Base-by-base conservation (phyloP, 2,329 filamentous ascomycete genomes). In the Aureobasidium musti region DNA sequence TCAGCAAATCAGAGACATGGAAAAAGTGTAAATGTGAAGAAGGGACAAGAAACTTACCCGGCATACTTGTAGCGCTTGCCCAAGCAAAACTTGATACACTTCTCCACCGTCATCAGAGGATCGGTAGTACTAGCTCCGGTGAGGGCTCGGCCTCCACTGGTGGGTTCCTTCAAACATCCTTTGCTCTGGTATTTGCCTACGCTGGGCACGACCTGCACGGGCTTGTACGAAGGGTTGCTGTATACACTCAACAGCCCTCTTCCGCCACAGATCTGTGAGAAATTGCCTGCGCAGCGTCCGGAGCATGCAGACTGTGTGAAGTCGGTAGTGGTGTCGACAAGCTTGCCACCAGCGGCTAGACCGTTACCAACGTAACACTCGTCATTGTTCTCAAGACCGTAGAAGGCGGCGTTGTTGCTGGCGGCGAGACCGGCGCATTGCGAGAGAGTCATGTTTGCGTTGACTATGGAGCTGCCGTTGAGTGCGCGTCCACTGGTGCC, bases 341-440 rank as follows among this genome's bases (percentile, higher is more conserved):
- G 5, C 13, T 33, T 41, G 35, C 26, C 17, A 14, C 50, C 45
- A 8, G 53, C 49, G 7, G 67, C 53, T 1, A 71, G 41, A 5
- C 50, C 64, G 56, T 76, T 73, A 49, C 69, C 70, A 69, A 82
- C 86, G 77, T 80, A 88, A 76, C 86, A 89, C 72, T 89, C 83
- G 17, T 77, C 76, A 23, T 75, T 78, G 71, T 83, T 86, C 70
- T 88, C 84, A 0, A 84, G 78, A 43, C 86, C 86, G 19, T 85
- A 85, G 71, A 84, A 86, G 3, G 77, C 72, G 68, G 81, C 82
- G 8, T 80, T 81, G 26, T 78, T 77, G 47, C 69, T 72, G 10
- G 77, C 75, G 75, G 86, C 89, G 73, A 80, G 86, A 60, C 78
- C 73, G 47, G 84, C 77, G 71, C 87, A 89, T 54, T 77, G 76